Evolutionary conservation across 805 yeast species (phyloP), one percentile per base, ranked within the genome.

Genomic region (Wickerhamomyces chaumierensis): DNA sequence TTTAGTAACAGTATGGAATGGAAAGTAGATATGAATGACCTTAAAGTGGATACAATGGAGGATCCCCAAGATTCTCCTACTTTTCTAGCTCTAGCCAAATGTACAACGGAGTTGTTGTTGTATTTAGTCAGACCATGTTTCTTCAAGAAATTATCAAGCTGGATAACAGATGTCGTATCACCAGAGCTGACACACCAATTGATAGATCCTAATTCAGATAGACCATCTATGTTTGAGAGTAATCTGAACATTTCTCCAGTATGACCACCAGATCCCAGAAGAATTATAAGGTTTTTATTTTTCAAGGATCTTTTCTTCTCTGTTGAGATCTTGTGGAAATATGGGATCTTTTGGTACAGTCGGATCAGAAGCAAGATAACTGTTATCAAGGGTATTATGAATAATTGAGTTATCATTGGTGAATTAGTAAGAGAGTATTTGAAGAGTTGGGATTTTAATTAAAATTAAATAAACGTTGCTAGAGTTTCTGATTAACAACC

Each of bases 261-360:
- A 52, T 87, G 97, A 3, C 96, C 97, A 2, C 98, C 98, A 0
- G 96, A 86, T 0, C 97, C 97, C 11, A 90, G 60, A n/a, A 86
- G 36, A 3, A 53, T 48, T 55, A 53, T 50, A 11, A 53, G 5
- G 6, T 35, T 33, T 38, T 51, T 50, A 4, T 41, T 35, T 9
- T 41, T 35, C 11, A 43, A 32, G 5, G 37, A 29, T 18, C n/a
- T 11, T 13, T 11, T 25, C 14, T 13, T 13, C n/a, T 25, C n/a
- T 25, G 14, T 25, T 9, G 12, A 13, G n/a, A 13, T 13, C 5
- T 25, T 13, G n/a, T 25, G 29, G 29, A 25, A 25, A 14, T 25
- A 25, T 4, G 29, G 29, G 14, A 25, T 25, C 29, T 25, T 25
- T 13, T 25, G 29, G 29, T 25, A 25, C n/a, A 25, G 29, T 4